A percentile compares a stretch with the other conserved stretches of the same genome.
phyloP scores from a whole-genome alignment of 139 green algal genomes.

The Penium margaritaceum region DNA sequence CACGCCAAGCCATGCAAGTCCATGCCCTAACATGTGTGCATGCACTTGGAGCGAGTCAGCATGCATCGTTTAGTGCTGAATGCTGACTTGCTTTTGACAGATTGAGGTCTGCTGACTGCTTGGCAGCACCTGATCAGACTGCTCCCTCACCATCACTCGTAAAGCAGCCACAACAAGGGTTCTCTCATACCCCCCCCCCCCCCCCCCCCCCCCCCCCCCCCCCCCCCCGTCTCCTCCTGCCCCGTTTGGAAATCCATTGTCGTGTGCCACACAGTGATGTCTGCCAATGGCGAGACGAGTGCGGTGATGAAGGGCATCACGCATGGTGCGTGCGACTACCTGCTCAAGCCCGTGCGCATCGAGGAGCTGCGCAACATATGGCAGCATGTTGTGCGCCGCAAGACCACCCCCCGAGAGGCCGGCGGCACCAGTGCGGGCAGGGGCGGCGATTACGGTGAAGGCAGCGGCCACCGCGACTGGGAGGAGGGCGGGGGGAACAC shows the following conservation, averaged over 20 bases:
- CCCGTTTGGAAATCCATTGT: no score
- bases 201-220: background rate
- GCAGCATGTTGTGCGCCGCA: slow-evolving; percentile 84
- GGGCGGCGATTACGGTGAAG: no score
- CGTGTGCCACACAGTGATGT: slow-evolving; percentile 98
- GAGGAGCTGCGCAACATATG: slow-evolving; percentile 90
- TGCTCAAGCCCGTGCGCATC: slow-evolving; percentile 92
- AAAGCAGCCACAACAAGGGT: no score
- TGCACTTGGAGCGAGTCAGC: no score
- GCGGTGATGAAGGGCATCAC: slow-evolving; percentile 85
- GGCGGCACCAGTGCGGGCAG: no score
- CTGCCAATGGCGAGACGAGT: slow-evolving; percentile 74
- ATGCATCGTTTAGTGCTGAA: no score
- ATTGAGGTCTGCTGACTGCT: no score
- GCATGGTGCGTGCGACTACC: slow-evolving; percentile 85
- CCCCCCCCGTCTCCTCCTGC: background rate
- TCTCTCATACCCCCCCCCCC: background rate
- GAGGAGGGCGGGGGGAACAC: background rate
- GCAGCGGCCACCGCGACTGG: background rate
- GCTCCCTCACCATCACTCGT: no score
- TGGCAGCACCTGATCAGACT: no score
- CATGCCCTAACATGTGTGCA: no score
- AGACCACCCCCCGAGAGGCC: background rate
- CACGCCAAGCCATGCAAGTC: no score
- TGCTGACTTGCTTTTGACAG: no score